Evolutionary conservation across 163 green algal genomes (phyloP).

Genomic region (Scenedesmus sp.): DNA sequence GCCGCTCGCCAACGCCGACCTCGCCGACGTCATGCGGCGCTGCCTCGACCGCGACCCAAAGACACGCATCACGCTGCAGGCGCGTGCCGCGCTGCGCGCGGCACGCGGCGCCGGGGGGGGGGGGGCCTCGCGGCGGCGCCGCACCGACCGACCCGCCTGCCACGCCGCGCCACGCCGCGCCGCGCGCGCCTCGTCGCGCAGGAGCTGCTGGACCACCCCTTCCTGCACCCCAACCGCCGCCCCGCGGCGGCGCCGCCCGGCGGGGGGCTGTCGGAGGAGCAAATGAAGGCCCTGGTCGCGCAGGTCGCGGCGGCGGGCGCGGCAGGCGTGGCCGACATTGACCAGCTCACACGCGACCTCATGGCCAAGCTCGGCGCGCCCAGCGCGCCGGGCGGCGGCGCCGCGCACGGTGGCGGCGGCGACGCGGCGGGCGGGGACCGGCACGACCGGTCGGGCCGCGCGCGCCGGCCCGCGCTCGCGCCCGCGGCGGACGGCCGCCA

Average conservation of each 20-base stretch:
- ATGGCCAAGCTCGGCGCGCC: constrained; percentile 70
- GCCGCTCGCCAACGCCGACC: constrained; percentile 70
- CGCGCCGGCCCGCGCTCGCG: too few relatives aligned
- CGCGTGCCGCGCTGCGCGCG: too few relatives aligned
- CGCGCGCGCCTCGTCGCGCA: too few relatives aligned
- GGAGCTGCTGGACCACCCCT: constrained; percentile 90
- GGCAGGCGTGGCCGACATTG: constrained; percentile 57
- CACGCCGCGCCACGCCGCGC: too few relatives aligned
- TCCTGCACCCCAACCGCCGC: constrained; percentile 78
- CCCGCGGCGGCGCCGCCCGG: not conserved
- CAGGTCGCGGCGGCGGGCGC: constrained; percentile 60
- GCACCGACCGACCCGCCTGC: not conserved
- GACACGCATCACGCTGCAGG: constrained; percentile 86
- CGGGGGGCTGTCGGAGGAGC: constrained; percentile 59
- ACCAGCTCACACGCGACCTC: constrained; percentile 71
- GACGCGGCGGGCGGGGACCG: too few relatives aligned
- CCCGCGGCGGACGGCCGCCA: too few relatives aligned
- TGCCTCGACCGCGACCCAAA: constrained; percentile 90
- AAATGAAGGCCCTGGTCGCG: constrained; percentile 77
- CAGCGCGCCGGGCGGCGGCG: constrained; percentile 17
- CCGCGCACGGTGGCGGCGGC: too few relatives aligned
- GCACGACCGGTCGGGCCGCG: too few relatives aligned
- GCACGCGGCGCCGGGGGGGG: too few relatives aligned
- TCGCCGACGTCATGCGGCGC: constrained; percentile 81
- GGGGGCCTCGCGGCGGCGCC: not conserved